Conservation (phyloP, 495 filamentous ascomycete genomes). For the Podospora bellae-mahoneyi region DNA sequence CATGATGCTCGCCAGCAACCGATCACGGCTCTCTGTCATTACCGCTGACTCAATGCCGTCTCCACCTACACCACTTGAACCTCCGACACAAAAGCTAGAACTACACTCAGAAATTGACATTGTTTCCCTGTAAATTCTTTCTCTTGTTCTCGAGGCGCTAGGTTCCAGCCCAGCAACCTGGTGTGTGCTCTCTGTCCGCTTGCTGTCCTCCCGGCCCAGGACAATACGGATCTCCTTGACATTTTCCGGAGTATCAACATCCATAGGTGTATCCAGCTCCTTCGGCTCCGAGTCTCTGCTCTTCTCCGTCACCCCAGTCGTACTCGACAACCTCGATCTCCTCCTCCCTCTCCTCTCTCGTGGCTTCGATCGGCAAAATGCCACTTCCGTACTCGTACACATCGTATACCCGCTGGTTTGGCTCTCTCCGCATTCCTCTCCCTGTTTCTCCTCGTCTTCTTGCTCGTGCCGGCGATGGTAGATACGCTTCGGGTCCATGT, state of each 20-base stretch:
- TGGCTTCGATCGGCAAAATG: not conserved
- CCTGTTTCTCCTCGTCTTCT: not conserved
- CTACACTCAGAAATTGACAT: not conserved
- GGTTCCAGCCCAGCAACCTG: not conserved
- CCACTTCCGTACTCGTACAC: not conserved
- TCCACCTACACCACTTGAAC: not conserved
- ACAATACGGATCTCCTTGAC: not conserved
- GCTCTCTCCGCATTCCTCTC: not conserved
- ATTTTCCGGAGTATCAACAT: not conserved
- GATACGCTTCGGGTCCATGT: not conserved
- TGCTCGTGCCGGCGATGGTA: slow-evolving; percentile 1
- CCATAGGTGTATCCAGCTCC: not conserved
- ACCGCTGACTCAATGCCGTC: not conserved
- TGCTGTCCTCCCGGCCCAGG: not conserved
- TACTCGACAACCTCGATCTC: slow-evolving; percentile 2
- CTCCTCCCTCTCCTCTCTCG: not conserved
- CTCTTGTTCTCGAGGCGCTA: not conserved
- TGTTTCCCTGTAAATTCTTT: not conserved
- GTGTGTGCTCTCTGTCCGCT: not conserved
- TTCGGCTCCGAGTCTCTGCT: not conserved
- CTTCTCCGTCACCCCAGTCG: not conserved
- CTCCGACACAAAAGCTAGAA: not conserved
- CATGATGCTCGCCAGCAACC: not conserved
- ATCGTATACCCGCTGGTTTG: not conserved
- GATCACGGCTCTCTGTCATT: not conserved